Conservation (phyloP, 495 filamentous ascomycete species). For the Aspergillus avenaceus region DNA sequence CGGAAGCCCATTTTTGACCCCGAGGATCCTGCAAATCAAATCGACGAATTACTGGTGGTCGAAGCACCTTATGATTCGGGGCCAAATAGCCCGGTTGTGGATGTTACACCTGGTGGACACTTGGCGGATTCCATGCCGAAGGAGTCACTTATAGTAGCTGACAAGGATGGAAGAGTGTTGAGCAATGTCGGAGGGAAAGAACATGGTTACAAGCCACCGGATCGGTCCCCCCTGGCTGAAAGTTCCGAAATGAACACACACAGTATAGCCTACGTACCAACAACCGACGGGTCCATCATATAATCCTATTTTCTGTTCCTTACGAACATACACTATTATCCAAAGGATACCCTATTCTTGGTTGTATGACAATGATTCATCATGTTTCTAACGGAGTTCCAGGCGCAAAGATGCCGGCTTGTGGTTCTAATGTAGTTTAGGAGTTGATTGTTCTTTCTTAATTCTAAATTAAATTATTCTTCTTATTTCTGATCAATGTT, state of each 20-base stretch:
- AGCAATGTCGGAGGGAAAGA: not conserved
- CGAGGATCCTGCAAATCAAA: conserved; percentile 9
- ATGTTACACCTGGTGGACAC: conserved; percentile 17
- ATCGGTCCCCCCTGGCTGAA: not conserved
- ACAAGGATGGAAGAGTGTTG: not conserved
- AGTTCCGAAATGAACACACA: conserved; percentile 3
- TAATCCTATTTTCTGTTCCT: not conserved
- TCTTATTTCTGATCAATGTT: no score
- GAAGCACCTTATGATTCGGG: conserved; percentile 48
- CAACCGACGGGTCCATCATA: conserved; percentile 15
- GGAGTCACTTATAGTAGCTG: not conserved
- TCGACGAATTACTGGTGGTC: conserved; percentile 47
- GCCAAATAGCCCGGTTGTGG: conserved; percentile 44
- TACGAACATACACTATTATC: no score
- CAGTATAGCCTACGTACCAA: conserved; percentile 9
- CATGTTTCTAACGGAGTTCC: no score
- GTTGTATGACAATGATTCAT: no score
- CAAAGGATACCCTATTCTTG: no score
- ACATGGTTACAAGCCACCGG: not conserved
- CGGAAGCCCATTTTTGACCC: conserved; percentile 33
- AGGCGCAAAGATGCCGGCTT: no score
- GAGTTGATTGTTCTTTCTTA: no score
- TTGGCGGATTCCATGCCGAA: not conserved
- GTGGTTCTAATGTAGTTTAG: no score
- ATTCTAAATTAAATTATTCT: no score